These are phyloP conservation scores for Plantago lanceolata DNA, from an alignment of 305 asterid species.

Conservation along the genomic window DNA sequence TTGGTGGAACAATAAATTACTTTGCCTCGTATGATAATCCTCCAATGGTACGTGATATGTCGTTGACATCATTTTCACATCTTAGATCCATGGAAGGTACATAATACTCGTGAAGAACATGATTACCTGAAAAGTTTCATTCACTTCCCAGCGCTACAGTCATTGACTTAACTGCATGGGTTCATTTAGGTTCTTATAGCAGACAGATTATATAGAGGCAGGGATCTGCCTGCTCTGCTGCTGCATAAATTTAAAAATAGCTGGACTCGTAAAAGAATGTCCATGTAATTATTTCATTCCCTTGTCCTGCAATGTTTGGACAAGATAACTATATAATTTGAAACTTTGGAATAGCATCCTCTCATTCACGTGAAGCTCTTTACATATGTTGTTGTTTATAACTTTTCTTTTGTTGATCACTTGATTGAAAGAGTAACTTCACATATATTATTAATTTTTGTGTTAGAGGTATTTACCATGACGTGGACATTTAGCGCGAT, in stretches of 20 bases:
- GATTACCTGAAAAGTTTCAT: constrained; percentile 14
- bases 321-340: background rate
- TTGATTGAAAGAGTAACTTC: constrained; percentile 6
- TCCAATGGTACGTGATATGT: constrained; percentile 88
- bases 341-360: background rate
- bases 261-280: constrained; percentile 3
- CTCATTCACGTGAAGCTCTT: background rate
- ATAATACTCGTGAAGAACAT: constrained; percentile 10
- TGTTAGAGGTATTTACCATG: background rate
- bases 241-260: constrained; percentile 2
- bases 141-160: constrained; percentile 4
- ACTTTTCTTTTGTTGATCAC: constrained; percentile 6
- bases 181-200: background rate
- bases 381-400: constrained; percentile 4
- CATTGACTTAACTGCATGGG: constrained; percentile 1
- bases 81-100: constrained; percentile 11
- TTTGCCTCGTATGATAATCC: constrained; percentile 68
- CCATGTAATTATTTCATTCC: background rate
- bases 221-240: constrained; percentile 18
- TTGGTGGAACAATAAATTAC: constrained; percentile 86
- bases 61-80: constrained; percentile 22
- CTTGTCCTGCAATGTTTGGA: background rate
- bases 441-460: constrained; percentile 6
- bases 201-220: constrained; percentile 8
- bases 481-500: too few species aligned